Evolutionary conservation across 148 eudicot genomes (phyloP), one percentile per base, ranked within the genome.

Genomic region (Amaranthus palmeri): DNA sequence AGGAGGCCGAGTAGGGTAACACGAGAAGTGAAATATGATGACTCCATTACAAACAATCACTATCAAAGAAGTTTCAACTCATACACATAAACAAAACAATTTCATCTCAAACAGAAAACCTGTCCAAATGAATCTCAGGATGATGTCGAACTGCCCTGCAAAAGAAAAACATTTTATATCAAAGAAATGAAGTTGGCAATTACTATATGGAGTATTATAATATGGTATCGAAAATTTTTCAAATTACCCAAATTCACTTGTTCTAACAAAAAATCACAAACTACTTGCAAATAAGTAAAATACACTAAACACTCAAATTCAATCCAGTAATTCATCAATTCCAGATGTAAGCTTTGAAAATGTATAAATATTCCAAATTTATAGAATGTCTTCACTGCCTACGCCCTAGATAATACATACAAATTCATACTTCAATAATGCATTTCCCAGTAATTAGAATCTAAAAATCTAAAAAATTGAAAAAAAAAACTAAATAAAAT

Each of bases 1-100:
- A 95, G 85, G 72, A 89, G 71, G 60, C 96, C 82, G 78, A 95
- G 84, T 82, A 95, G 80, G 55, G 91, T 76, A 62, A 91, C 71
- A 12, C 86, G 96, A 3, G 91, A 65, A 42, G 92, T 65, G 49
- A 76, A 41, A 15, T 76, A 68, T 62, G 93, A 71, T 4, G 84
- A 72, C 12, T 81, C 12, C 72, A 73, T 62, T 42, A 47, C 4
- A 0, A 61, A 4, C 64, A 55, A 17, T 43, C 15, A 7, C 47
- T 44, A 18, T 18, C 14, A 4, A 46, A 0, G 36, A 25, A 58
- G 4, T 8, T 17, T 46, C n/a, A 25, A 64, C 25, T 64, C 67
- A 46, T 15, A 64, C 8, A 46, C 68, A 6, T 8, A 46, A 2
- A 64, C 52, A 64, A 47, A 7, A 46, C 12, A 3, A 40, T n/a